A percentile compares a stretch with the other conserved stretches of the same genome.
These are phyloP conservation scores for Talaromyces sp. DNA, from an alignment of 2,329 filamentous ascomycete species.

Conservation along the genomic window DNA sequence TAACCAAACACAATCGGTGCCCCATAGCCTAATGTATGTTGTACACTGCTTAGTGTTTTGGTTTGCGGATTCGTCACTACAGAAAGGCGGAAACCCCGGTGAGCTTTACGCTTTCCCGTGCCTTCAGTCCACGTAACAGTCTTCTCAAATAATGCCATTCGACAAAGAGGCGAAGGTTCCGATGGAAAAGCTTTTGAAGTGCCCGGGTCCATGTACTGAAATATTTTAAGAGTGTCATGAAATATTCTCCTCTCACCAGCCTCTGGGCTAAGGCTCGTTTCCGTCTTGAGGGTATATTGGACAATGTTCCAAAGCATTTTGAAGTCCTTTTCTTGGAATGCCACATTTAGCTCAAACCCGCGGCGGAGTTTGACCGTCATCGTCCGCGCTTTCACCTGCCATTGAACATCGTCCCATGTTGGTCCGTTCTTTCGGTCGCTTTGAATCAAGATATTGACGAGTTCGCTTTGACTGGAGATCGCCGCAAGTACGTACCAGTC, in stretches of 20 bases:
- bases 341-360: slow-evolving; percentile 68
- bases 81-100: slow-evolving; percentile 74
- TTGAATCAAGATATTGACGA: slow-evolving; percentile 71
- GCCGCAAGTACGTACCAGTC: slow-evolving; percentile 68
- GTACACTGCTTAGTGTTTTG: slow-evolving; percentile 72
- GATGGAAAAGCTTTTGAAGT: slow-evolving; percentile 71
- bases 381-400: slow-evolving; percentile 64
- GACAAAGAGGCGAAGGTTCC: slow-evolving; percentile 68
- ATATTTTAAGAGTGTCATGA: slow-evolving; percentile 64
- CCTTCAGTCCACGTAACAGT: slow-evolving; percentile 65
- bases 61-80: slow-evolving; percentile 73
- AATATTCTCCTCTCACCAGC: slow-evolving; percentile 68
- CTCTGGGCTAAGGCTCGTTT: slow-evolving; percentile 64
- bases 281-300: slow-evolving; percentile 75
- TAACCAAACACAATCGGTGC: slow-evolving; percentile 74
- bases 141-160: slow-evolving; percentile 71
- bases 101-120: slow-evolving; percentile 66
- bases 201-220: slow-evolving; percentile 75
- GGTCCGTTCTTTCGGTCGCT: slow-evolving; percentile 64
- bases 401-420: slow-evolving; percentile 77
- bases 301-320: slow-evolving; percentile 76
- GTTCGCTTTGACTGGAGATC: slow-evolving; percentile 73
- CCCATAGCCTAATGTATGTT: slow-evolving; percentile 63
- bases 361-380: slow-evolving; percentile 69
- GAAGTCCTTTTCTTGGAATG: slow-evolving; percentile 73